Base-by-base conservation (phyloP, 345 rosid species). In the Sonneratia caseolaris region DNA sequence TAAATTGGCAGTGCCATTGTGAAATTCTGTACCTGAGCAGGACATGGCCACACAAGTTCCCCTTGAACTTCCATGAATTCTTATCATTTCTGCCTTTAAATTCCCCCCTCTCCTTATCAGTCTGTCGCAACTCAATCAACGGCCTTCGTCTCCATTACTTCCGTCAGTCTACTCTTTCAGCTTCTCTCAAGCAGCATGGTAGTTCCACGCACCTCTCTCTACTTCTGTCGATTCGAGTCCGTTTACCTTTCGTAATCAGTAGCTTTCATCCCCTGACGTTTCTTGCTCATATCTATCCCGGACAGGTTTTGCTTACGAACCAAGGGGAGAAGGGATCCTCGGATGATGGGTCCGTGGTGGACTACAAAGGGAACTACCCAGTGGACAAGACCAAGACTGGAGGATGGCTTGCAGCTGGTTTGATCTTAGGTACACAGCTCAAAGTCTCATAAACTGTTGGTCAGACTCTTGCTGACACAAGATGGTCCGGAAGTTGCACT, bases 351-450 rank as follows among this genome's bases (percentile, higher is more conserved):
- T 56, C 74, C 37, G 77, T 77, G 1, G 83, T 87, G 5, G 88
- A 93, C 76, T 89, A 77, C 71, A 69, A 74, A 76, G 97, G 97
- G 73, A 83, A 87, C 19, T 91, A 87, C 15, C 92, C 85, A 0
- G 92, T 61, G 12, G 97, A 89, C 79, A 89, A 87, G 76, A 82
- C 90, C 32, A 87, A 81, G 80, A 88, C 91, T 47, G 98, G 98
- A 27, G 96, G 97, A 74, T 89, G 98, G 98, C 80, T 91, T 18
- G 92, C 86, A 24, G 94, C 97, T 21, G 98, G 94, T 61, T 84
- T 93, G 64, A 93, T 91, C 75, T 75, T 93, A 79, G 98, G 98
- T 93, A 68, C 48, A 27, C 32, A 27, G 32, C 32, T 27, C 32
- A 27, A 27, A 27, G 32, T 27, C 1, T 27, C 32, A 27, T 27